phyloP scores from a whole-genome alignment of 2,329 filamentous ascomycete genomes.

The Neofusicoccum umdonicola region DNA sequence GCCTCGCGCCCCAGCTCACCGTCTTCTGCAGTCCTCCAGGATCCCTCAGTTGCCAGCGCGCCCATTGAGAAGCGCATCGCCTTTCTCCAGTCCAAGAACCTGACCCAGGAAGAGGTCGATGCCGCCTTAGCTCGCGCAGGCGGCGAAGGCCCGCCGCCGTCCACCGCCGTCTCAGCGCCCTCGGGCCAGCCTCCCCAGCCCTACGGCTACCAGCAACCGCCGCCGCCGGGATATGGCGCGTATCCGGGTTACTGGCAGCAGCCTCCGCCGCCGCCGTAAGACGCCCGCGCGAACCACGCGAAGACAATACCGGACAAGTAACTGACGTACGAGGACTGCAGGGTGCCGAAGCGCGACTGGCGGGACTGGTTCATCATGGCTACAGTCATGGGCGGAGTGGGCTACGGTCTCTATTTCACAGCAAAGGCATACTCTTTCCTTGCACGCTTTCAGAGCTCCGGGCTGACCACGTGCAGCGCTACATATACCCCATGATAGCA shows the following conservation, averaged over 20 bases:
- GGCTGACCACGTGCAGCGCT: constrained; percentile 58
- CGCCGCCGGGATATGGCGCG: constrained; percentile 45
- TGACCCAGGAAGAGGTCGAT: constrained; percentile 94
- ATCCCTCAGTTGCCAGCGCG: constrained; percentile 84
- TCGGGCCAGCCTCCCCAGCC: constrained; percentile 41
- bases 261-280: constrained; percentile 53
- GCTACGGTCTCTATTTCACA: constrained; percentile 84
- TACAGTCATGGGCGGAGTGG: constrained; percentile 83
- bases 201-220: constrained; percentile 47
- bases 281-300: neutral
- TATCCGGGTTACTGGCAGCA: constrained; percentile 56
- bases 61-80: constrained; percentile 90
- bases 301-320: neutral
- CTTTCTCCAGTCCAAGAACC: constrained; percentile 93
- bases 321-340: constrained; percentile 18
- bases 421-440: constrained; percentile 62
- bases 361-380: constrained; percentile 99
- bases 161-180: constrained; percentile 42
- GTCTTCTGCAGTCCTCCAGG: constrained; percentile 72
- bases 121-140: constrained; percentile 74
- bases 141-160: constrained; percentile 49
- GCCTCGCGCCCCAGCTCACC: constrained; percentile 6
- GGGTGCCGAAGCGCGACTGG: constrained; percentile 81
- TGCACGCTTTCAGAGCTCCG: constrained; percentile 19
- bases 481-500: constrained; percentile 84